phyloP scores from a whole-genome alignment of 2,329 filamentous ascomycete genomes.

The Xylaria sp. region DNA sequence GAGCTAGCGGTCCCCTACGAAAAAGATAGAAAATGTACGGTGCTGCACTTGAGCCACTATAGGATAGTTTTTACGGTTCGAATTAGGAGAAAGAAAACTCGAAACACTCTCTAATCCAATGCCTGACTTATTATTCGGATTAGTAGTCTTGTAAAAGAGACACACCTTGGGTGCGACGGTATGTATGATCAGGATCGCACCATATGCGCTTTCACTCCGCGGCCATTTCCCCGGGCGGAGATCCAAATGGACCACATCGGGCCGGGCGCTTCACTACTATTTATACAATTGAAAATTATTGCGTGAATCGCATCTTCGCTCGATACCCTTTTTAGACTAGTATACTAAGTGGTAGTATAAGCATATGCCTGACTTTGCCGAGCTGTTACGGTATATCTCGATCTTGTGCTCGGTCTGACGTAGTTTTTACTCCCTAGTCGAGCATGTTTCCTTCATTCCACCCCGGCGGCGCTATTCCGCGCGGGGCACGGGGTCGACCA shows the following conservation, averaged over 20 bases:
- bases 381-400: background rate
- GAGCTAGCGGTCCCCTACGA: too few species aligned
- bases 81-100: too few species aligned
- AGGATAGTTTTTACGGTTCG: too few species aligned
- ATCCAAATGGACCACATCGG: background rate
- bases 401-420: slow-evolving; percentile 1
- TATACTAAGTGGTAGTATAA: background rate
- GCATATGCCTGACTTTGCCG: background rate
- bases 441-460: background rate
- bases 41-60: too few species aligned
- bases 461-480: slow-evolving; percentile 12
- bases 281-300: background rate
- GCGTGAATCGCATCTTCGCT: background rate
- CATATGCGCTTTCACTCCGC: background rate
- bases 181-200: background rate
- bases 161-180: too few species aligned
- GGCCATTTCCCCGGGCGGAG: background rate
- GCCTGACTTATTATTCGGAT: too few species aligned
- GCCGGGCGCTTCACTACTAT: background rate
- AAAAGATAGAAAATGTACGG: too few species aligned
- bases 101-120: too few species aligned
- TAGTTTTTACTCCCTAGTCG: background rate
- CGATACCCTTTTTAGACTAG: too few species aligned
- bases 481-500: slow-evolving; percentile 1
- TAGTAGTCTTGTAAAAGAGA: too few species aligned